These are phyloP conservation scores for Plasmodium inui DNA, from an alignment of 169 alveolate species.

Conservation along the genomic window DNA sequence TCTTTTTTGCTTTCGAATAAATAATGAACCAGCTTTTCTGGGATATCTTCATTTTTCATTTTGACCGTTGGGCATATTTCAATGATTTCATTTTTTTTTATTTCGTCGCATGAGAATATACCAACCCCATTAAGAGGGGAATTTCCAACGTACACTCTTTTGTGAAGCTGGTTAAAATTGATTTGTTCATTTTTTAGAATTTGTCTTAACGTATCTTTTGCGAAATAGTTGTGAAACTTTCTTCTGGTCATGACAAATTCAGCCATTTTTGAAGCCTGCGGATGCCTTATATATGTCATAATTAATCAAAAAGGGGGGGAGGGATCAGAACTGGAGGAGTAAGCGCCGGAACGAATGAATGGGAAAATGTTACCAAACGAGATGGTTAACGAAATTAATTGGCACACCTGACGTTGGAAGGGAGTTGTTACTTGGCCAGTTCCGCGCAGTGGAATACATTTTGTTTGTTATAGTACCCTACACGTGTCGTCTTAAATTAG, in stretches of 20 bases:
- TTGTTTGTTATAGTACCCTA: background rate
- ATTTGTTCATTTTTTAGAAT: slow-evolving; percentile 31
- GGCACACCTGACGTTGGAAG: background rate
- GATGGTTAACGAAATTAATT: background rate
- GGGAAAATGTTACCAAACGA: background rate
- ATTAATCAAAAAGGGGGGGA: background rate
- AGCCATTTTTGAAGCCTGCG: background rate
- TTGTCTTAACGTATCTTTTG: slow-evolving; percentile 9
- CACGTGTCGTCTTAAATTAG: background rate
- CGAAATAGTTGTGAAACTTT: slow-evolving; percentile 57
- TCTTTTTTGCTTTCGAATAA: slow-evolving; percentile 33
- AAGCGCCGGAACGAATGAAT: background rate
- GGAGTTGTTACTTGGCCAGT: background rate
- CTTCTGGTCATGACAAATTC: slow-evolving; percentile 12
- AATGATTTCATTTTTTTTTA: slow-evolving; percentile 53
- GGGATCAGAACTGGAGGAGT: background rate
- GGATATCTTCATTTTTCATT: slow-evolving; percentile 49
- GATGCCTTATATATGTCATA: background rate
- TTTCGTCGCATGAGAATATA: slow-evolving; percentile 8
- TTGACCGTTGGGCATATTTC: slow-evolving; percentile 56
- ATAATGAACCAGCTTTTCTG: slow-evolving; percentile 24
- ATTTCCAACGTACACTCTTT: slow-evolving; percentile 31
- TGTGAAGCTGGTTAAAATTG: slow-evolving; percentile 30
- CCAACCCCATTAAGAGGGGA: slow-evolving; percentile 36
- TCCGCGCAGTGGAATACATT: background rate